A percentile compares a stretch with the other conserved stretches of the same genome.
Evolutionary conservation across 2,329 filamentous ascomycete genomes (phyloP).

Genomic region (Talaromyces verruculosus): DNA sequence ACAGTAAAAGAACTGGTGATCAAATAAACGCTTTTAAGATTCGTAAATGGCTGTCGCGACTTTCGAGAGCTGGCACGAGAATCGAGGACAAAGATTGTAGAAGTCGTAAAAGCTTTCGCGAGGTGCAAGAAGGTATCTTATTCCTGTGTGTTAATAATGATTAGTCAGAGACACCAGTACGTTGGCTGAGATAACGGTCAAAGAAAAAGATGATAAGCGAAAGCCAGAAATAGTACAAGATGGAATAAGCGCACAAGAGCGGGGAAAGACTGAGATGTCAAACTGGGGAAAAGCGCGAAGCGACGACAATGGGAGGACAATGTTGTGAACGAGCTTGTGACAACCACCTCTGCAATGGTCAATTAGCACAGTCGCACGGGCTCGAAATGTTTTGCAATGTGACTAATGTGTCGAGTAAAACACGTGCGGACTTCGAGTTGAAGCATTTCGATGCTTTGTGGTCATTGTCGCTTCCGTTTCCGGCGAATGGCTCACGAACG

Average conservation of each 20-base stretch:
- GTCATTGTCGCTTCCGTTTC: conserved; percentile 21
- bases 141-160: conserved; percentile 6
- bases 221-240: neutral
- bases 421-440: conserved; percentile 15
- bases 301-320: neutral
- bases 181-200: neutral
- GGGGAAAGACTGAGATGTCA: neutral
- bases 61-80: conserved; percentile 38
- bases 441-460: conserved; percentile 19
- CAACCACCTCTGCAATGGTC: neutral
- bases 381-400: neutral
- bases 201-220: conserved; percentile 5
- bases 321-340: neutral
- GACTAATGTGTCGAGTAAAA: neutral
- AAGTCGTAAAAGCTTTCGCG: conserved; percentile 30
- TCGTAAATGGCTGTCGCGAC: conserved; percentile 28
- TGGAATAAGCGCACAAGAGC: neutral
- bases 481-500: conserved; percentile 14
- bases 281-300: neutral
- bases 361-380: conserved; percentile 5
- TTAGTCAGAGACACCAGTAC: conserved; percentile 21
- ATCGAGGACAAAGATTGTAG: conserved; percentile 34
- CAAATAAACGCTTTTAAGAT: conserved; percentile 12
- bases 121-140: conserved; percentile 18
- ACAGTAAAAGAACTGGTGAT: conserved; percentile 11